Evolutionary conservation across 768 basidiomycete species (phyloP), one percentile per base, ranked within the genome.

Genomic region (Sistotremastrum niveocremeum): DNA sequence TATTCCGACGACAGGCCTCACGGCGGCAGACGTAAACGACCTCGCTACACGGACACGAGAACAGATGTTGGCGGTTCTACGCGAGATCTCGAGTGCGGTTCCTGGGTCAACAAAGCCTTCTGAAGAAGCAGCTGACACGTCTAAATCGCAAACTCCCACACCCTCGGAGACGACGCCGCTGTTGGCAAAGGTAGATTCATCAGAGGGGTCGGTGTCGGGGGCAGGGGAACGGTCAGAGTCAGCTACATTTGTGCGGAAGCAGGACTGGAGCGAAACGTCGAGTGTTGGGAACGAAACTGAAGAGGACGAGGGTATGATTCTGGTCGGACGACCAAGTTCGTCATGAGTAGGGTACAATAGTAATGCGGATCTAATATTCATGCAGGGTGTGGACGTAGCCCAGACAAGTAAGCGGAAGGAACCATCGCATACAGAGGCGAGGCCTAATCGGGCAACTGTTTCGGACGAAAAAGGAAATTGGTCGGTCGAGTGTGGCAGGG

Each of bases 301-400:
- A 57, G 80, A 82, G 56, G 85, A 89, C 48, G 85, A 88, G 55
- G 85, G 82, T 5, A 79, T 87, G 79, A 74, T 88, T 48, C 59
- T 87, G 31, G 77, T 88, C 43, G 80, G 77, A 37, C 71, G 79
- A 47, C 84, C 83, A 7, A 46, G 20, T 9, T 29, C 7, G 20
- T 7, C 20, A 20, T 20, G 20, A 20, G 20, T 20, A 20, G 20
- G 20, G 20, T 20, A 20, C 20, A 20, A 20, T 20, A 20, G 20
- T 20, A 20, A 20, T 20, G 20, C 20, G 20, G 20, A 20, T 20
- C 20, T 20, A 20, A 20, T 20, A 20, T 20, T 20, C 20, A 20
- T 20, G 20, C 20, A 20, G 20, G 20, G 20, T 20, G 20, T 20
- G 20, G 20, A 20, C 20, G 20, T 20, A 20, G 20, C 20, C 20